A percentile compares a stretch with the other conserved stretches of the same genome.
These are phyloP conservation scores for Alternaria triticimaculans DNA, from an alignment of 2,329 filamentous ascomycete species.

Conservation along the genomic window DNA sequence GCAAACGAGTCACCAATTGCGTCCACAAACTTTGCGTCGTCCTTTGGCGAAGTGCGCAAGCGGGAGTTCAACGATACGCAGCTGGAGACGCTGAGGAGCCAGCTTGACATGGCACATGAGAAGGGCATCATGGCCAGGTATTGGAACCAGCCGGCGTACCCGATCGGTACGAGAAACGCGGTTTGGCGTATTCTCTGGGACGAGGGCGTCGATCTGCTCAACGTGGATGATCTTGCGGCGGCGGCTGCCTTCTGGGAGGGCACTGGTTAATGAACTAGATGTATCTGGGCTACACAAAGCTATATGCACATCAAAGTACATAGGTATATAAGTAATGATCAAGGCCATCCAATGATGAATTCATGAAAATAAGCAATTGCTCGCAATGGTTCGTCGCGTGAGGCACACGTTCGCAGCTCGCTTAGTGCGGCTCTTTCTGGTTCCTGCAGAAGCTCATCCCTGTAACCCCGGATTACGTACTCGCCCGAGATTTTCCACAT, in stretches of 20 bases:
- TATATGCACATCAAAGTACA: background rate
- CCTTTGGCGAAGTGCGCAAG: constrained; percentile 49
- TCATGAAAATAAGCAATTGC: background rate
- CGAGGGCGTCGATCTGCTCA: constrained; percentile 67
- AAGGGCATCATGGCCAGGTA: constrained; percentile 67
- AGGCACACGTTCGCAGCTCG: constrained; percentile 9
- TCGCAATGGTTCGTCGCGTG: background rate
- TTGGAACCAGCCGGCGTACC: constrained; percentile 67
- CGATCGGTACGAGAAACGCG: constrained; percentile 57
- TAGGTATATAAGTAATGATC: background rate
- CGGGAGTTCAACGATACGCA: constrained; percentile 56
- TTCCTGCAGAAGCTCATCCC: constrained; percentile 23
- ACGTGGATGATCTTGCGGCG: constrained; percentile 67
- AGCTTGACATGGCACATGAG: constrained; percentile 61
- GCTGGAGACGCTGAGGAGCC: constrained; percentile 57
- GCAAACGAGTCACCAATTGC: constrained; percentile 60
- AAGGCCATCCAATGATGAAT: background rate
- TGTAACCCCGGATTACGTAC: constrained; percentile 29
- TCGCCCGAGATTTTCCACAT: constrained; percentile 21
- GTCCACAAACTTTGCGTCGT: constrained; percentile 57
- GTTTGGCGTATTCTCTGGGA: constrained; percentile 63
- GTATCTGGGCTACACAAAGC: background rate
- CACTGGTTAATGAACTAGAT: constrained; percentile 17
- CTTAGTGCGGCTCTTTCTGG: constrained; percentile 18
- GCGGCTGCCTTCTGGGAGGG: constrained; percentile 52